Evolutionary conservation across 805 yeast species (phyloP).

Genomic region (Maudiozyma bulderi): DNA sequence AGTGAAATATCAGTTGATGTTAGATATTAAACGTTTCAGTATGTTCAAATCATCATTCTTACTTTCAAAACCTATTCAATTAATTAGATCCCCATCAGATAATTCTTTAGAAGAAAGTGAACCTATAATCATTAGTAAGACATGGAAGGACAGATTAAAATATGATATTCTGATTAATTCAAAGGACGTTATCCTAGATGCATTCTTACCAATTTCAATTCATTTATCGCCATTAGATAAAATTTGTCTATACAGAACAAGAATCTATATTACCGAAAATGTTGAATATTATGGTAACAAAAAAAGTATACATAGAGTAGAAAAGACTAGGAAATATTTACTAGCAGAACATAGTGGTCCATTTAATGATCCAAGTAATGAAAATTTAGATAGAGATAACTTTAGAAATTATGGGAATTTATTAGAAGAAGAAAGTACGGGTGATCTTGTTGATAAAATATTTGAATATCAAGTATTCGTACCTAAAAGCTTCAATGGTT

Average conservation of each 20-base stretch:
- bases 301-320: constrained; percentile 80
- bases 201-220: constrained; percentile 74
- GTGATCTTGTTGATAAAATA: constrained; percentile 61
- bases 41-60: constrained; percentile 69
- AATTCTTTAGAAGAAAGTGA: constrained; percentile 77
- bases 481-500: constrained; percentile 54
- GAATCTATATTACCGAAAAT: constrained; percentile 79
- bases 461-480: constrained; percentile 75
- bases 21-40: constrained; percentile 63
- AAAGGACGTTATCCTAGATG: constrained; percentile 73
- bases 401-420: constrained; percentile 32
- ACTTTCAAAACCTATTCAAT: constrained; percentile 43
- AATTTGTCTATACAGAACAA: constrained; percentile 68
- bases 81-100: constrained; percentile 69
- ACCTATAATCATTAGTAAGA: constrained; percentile 79
- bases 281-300: constrained; percentile 72
- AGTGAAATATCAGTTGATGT: constrained; percentile 59
- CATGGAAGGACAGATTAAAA: constrained; percentile 84
- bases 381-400: constrained; percentile 10
- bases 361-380: constrained; percentile 18
- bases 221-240: constrained; percentile 79
- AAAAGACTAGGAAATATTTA: constrained; percentile 71
- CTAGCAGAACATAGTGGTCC: constrained; percentile 71
- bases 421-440: constrained; percentile 32
- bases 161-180: constrained; percentile 87